Evolutionary conservation across 2,329 filamentous ascomycete species (phyloP), one percentile per base, ranked within the genome.

Genomic region (Cordyceps cateniannulata): DNA sequence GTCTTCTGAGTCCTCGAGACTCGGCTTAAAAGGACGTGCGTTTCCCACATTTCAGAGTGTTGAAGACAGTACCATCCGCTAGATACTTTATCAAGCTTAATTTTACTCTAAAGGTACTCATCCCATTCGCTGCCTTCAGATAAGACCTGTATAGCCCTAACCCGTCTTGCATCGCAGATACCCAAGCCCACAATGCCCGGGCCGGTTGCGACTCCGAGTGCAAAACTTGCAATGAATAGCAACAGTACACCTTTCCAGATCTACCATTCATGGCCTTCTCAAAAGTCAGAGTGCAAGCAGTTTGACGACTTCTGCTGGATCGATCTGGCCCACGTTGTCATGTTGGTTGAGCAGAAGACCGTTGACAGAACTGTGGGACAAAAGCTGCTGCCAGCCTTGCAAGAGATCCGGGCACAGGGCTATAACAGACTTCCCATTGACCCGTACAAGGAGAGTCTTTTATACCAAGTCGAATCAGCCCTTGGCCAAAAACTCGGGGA

Each of bases 241-340:
- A 62, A 40, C 5, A 45, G 38, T 16, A 62, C 60, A 3, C 60
- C 60, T 2, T 56, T 57, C 14, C 60, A 62, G 18, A 6, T 58
- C 3, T 63, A 63, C 29, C 50, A 63, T 42, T 60, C 54, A 12
- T 63, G 62, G 61, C 62, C 62, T 5, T 44, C 61, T n/a, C 62
- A 63, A 42, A 60, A 60, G 47, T 42, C 56, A 29, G 62, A 63
- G 40, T 60, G 55, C 38, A 62, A 49, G 16, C 62, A 63, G 35
- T 60, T 63, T 40, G 55, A 54, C 16, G 60, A 63, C 32, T 62
- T 63, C 18, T 62, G 57, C 56, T 63, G 62, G 62, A 62, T 60
- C 32, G 62, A 63, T 27, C 27, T 63, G 38, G 62, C 62, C 42
- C 62, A 63, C 20, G 62, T 63, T 14, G 62, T 63, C 25, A 63